phyloP scores from a whole-genome alignment of 306 rosid genomes.

The Carpinus fangiana region DNA sequence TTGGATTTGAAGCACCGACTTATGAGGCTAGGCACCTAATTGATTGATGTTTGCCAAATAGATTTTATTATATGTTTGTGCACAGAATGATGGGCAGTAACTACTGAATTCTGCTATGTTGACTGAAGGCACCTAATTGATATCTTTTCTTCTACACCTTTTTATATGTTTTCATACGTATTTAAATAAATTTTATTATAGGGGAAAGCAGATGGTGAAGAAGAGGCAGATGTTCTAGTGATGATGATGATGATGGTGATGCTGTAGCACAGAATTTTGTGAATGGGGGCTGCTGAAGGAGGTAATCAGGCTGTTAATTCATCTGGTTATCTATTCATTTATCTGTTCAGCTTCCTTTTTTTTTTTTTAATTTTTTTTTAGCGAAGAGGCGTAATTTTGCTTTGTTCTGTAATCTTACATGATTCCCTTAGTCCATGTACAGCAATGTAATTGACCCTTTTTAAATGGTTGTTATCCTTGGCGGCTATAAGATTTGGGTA shows the following conservation, averaged over 20 bases:
- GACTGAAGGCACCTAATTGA: neutral
- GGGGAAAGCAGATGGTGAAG: slow-evolving; percentile 31
- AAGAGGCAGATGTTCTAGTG: neutral
- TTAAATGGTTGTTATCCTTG: slow-evolving; percentile 39
- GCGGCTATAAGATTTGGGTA: slow-evolving; percentile 27
- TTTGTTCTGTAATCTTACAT: slow-evolving; percentile 29
- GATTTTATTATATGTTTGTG: too few species aligned
- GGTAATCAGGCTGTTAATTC: slow-evolving; percentile 50
- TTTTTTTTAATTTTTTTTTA: neutral
- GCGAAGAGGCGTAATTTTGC: slow-evolving; percentile 32
- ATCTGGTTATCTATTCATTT: slow-evolving; percentile 38
- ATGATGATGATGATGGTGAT: slow-evolving; percentile 17
- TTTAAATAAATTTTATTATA: slow-evolving; percentile 8
- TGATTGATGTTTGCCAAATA: neutral
- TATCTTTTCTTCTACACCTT: neutral
- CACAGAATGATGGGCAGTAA: too few species aligned
- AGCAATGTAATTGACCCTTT: slow-evolving; percentile 41
- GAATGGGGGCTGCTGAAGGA: slow-evolving; percentile 43
- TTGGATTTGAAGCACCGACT: too few species aligned
- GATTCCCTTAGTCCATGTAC: slow-evolving; percentile 38
- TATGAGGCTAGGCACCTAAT: neutral
- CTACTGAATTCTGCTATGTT: neutral
- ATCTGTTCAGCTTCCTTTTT: slow-evolving; percentile 27
- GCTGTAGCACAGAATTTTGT: slow-evolving; percentile 18
- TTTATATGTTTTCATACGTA: neutral